Base-by-base conservation (phyloP, 2,329 filamentous ascomycete species). In the Xylariaceae sp. region DNA sequence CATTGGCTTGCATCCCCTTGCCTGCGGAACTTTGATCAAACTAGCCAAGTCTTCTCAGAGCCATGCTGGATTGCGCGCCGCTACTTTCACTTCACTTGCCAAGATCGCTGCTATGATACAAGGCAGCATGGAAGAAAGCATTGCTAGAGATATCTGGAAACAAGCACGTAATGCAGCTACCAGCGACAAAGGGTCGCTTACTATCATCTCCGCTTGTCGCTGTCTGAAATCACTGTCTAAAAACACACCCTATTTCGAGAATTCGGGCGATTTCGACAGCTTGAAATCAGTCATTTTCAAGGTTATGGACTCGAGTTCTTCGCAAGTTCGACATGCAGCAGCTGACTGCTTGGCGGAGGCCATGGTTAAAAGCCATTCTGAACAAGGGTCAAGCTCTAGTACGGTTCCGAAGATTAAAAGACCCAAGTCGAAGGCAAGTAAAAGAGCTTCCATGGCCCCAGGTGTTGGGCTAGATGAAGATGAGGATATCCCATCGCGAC, bases 131-230 rank as follows among this genome's bases (percentile, higher is more conserved):
- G 94, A 99, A 64, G 94, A 99, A 72, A 79, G 77, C 49, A 80
- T 92, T 30, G 89, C 89, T n/a, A 85, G 92, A 66, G 92, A 97
- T 70, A 84, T 95, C 13, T 97, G 92, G 91, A 99, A 97, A 72
- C 89, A 93, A 70, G 88, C 86, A 21, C 86, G 94, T 58, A 91
- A 81, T 71, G 82, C 88, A 62, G 88, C 88, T 23, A 81, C 85
- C 0, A 81, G 80, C 55, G 95, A 99, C 72, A 97, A 94, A 72
- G 89, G 91, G 3, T 80, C 85, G 2, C 80, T 96, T 27, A 92
- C 93, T 6, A 85, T 96, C 69, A 82, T 88, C 13, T 83, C 85
- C 51, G 89, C 91, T 7, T 95, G 89, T 66, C 85, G 85, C 60
- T 95, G 91, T 68, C 75, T 99, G 58, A 87, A 89, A 67, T 79